phyloP scores from a whole-genome alignment of 371 early-diverging fungal genomes.

The Actinomortierella wolfii region DNA sequence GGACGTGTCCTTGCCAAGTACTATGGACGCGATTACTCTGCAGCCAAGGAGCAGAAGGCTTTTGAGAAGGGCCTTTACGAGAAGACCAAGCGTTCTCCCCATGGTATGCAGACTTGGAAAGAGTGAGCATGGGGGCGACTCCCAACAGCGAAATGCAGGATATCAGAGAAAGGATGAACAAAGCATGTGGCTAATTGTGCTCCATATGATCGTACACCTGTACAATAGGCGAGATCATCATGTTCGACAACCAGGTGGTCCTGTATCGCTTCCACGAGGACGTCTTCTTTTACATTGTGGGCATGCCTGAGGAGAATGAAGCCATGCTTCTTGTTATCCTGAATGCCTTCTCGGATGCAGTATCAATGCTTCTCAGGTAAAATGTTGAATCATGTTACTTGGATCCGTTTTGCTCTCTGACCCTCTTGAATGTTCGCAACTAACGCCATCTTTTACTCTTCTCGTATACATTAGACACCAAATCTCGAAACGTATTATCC shows the following conservation, averaged over 20 bases:
- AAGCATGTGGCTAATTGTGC: neutral
- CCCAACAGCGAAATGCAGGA: neutral
- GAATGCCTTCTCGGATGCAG: conserved; percentile 84
- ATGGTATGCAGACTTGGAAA: conserved; percentile 46
- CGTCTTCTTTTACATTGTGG: conserved; percentile 90
- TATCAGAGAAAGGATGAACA: neutral
- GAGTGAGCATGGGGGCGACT: neutral
- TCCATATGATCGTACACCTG: neutral
- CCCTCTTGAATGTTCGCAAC: neutral
- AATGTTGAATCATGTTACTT: no score
- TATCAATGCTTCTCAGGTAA: conserved; percentile 83
- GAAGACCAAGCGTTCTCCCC: conserved; percentile 77
- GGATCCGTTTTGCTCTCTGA: no score
- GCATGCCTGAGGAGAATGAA: conserved; percentile 94
- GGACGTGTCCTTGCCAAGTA: conserved; percentile 94
- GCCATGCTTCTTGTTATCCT: conserved; percentile 81
- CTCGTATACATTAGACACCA: conserved; percentile 64
- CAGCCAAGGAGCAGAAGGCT: conserved; percentile 84
- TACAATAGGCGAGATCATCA: conserved; percentile 77
- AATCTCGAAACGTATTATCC: conserved; percentile 88
- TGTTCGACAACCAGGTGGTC: conserved; percentile 90
- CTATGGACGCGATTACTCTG: conserved; percentile 71
- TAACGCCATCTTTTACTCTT: neutral
- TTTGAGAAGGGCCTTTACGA: conserved; percentile 93
- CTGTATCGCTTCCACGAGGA: conserved; percentile 86